Conservation (phyloP, 352 stramenopile genomes). For the Thraustotheca clavata region DNA sequence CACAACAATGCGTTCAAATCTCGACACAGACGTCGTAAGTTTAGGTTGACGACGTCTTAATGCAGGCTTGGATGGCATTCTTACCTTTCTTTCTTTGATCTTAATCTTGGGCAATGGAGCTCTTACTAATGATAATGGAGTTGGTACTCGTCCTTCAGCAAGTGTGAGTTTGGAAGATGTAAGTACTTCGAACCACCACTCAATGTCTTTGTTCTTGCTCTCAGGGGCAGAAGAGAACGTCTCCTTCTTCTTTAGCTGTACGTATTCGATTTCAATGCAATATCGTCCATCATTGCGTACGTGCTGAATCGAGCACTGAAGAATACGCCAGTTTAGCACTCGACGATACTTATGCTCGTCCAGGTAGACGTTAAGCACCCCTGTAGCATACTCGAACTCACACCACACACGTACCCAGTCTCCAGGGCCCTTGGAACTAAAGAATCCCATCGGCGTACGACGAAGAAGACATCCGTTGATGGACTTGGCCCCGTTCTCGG, state of each 20-base stretch:
- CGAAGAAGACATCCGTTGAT: constrained; percentile 19
- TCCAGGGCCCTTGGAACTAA: constrained; percentile 23
- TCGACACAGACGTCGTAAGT: constrained; percentile 45
- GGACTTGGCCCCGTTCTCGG: neutral
- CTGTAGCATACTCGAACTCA: constrained; percentile 45
- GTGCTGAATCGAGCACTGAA: constrained; percentile 66
- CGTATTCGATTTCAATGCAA: constrained; percentile 66
- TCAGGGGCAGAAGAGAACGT: constrained; percentile 59
- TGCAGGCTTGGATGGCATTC: constrained; percentile 25
- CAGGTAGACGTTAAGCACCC: constrained; percentile 59
- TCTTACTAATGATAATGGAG: constrained; percentile 19
- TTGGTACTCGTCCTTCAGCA: constrained; percentile 24
- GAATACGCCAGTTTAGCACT: constrained; percentile 45
- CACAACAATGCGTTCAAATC: constrained; percentile 79
- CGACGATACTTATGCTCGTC: constrained; percentile 36
- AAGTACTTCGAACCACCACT: constrained; percentile 79
- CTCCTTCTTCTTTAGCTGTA: constrained; percentile 49
- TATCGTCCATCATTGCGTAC: constrained; percentile 74
- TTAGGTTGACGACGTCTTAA: constrained; percentile 56
- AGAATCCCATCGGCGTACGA: constrained; percentile 14
- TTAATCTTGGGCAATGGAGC: constrained; percentile 25
- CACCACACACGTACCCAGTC: constrained; percentile 80
- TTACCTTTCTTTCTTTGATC: constrained; percentile 11
- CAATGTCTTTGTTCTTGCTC: constrained; percentile 74
- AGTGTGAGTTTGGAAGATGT: constrained; percentile 71